Percentiles rank a stretch among this genome's conserved stretches.
Evolutionary conservation across 2,329 filamentous ascomycete species (phyloP).

Genomic region (Ascochyta viciae-villosae): DNA sequence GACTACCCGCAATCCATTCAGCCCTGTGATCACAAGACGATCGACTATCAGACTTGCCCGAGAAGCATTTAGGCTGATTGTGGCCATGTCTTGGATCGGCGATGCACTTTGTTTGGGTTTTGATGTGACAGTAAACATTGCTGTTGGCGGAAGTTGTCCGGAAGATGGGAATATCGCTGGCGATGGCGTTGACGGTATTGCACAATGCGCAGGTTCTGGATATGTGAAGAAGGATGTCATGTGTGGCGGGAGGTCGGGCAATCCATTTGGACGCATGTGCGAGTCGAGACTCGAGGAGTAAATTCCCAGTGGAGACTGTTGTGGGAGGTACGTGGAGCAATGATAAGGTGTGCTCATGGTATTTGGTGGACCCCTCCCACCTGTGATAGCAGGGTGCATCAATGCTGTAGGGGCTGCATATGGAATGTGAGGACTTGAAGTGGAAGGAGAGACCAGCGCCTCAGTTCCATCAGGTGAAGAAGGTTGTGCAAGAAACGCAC

Average conservation of each 20-base stretch:
- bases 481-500: background rate
- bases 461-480: background rate
- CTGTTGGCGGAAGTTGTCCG: slow-evolving; percentile 23
- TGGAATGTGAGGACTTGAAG: background rate
- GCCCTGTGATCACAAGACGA: slow-evolving; percentile 29
- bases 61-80: background rate
- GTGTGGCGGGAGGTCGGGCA: background rate
- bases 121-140: slow-evolving; percentile 27
- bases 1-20: slow-evolving; percentile 21
- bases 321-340: background rate
- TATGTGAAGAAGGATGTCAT: background rate
- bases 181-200: background rate
- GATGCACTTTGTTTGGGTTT: slow-evolving; percentile 19
- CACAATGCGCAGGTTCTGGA: background rate
- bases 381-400: background rate
- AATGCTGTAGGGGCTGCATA: background rate
- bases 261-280: background rate
- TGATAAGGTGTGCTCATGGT: background rate
- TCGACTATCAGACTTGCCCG: slow-evolving; percentile 11
- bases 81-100: slow-evolving; percentile 3
- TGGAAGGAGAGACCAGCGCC: background rate
- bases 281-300: background rate
- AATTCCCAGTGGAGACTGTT: background rate
- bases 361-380: background rate
- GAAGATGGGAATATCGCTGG: background rate